These are phyloP conservation scores for Marasmius fiardii DNA, from an alignment of 1,284 basidiomycete genomes.

Conservation along the genomic window DNA sequence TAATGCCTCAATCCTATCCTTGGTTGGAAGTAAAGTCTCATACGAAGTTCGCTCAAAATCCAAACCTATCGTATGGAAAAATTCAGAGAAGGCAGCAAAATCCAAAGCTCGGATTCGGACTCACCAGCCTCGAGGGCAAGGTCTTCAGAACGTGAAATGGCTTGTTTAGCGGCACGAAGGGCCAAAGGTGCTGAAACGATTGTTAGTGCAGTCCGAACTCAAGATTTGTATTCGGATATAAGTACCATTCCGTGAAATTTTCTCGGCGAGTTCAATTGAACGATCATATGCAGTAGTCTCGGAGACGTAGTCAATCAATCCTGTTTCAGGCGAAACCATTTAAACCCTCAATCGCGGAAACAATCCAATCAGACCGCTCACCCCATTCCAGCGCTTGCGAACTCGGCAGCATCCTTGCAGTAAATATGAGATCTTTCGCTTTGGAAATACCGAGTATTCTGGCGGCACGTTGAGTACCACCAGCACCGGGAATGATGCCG, in stretches of 20 bases:
- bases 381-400: constrained; percentile 76
- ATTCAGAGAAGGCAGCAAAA: constrained; percentile 17
- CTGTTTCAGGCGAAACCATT: constrained; percentile 31
- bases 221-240: background rate
- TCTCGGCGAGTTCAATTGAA: constrained; percentile 60
- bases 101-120: constrained; percentile 7
- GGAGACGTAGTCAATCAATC: constrained; percentile 80
- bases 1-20: constrained; percentile 85
- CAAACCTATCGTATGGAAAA: constrained; percentile 48
- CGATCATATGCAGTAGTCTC: constrained; percentile 61
- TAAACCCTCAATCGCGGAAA: constrained; percentile 10
- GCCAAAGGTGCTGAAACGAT: constrained; percentile 74
- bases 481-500: constrained; percentile 95
- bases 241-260: constrained; percentile 71
- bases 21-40: constrained; percentile 74
- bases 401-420: constrained; percentile 63
- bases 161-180: constrained; percentile 84
- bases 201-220: constrained; percentile 8
- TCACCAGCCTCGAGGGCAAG: constrained; percentile 73
- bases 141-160: constrained; percentile 79
- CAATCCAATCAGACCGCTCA: constrained; percentile 27
- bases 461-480: constrained; percentile 86
- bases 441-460: constrained; percentile 78
- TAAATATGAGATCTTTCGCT: constrained; percentile 88
- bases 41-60: constrained; percentile 90